A percentile compares a stretch with the other conserved stretches of the same genome.
Evolutionary conservation across 2,329 filamentous ascomycete species (phyloP).

Genomic region (Moelleriella libera): DNA sequence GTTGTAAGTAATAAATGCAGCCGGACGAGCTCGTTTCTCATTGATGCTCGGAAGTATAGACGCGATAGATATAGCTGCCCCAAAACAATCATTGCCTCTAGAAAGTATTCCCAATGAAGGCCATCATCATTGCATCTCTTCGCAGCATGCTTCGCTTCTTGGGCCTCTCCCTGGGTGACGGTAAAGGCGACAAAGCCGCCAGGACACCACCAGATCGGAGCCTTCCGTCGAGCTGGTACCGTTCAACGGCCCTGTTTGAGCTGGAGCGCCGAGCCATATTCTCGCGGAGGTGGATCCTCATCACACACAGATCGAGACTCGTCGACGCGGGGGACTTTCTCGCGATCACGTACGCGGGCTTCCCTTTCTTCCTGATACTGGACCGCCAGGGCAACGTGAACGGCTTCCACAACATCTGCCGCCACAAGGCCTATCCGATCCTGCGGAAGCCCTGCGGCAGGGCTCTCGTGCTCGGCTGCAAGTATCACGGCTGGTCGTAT

Average conservation of each 20-base stretch:
- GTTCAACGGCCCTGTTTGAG: not conserved
- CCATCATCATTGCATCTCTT: no score
- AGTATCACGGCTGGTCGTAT: constrained; percentile 23
- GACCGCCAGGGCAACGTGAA: not conserved
- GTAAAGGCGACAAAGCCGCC: not conserved
- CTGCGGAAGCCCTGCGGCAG: not conserved
- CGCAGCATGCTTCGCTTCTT: not conserved
- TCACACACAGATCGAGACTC: not conserved
- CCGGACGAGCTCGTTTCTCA: no score
- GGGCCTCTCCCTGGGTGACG: not conserved
- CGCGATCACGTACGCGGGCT: not conserved
- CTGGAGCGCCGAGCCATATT: not conserved
- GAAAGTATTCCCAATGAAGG: no score
- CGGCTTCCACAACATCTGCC: not conserved
- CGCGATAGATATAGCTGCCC: no score
- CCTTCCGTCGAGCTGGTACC: not conserved
- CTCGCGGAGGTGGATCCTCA: not conserved
- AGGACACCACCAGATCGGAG: not conserved
- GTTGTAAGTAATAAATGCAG: no score
- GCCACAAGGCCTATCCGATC: not conserved
- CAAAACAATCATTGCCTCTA: no score
- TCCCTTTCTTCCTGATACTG: not conserved
- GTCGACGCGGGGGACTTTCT: not conserved
- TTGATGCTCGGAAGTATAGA: no score
- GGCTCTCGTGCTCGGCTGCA: not conserved